Evolutionary conservation across 2,329 filamentous ascomycete genomes (phyloP), one percentile per base, ranked within the genome.

Genomic region (Pyrenochaeta sp.): DNA sequence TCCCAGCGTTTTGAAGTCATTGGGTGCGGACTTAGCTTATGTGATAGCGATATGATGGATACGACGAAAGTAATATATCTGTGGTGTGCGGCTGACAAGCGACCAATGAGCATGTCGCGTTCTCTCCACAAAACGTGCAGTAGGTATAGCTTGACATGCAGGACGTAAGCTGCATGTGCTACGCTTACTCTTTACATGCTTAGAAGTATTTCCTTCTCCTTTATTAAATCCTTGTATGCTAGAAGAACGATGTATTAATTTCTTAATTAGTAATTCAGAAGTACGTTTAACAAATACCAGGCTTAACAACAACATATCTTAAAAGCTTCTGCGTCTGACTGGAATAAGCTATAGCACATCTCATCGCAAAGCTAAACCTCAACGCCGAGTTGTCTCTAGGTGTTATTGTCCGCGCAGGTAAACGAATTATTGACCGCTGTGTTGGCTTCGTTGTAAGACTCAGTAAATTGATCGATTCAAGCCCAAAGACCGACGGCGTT

Each of bases 391-490:
- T 55, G 36, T 9, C 30, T 50, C 52, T 44, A 51, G 12, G 50
- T 36, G 19, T 51, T 61, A 32, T 56, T 52, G 6, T 56, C 50
- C 2, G 56, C 46, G 30, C 56, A 59, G 2, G 52, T 52, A 15
- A 59, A 56, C 0, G 52, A 46, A 9, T 30, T 32, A 22, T 62
- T 25, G n/a, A 59, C 37, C 3, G 42, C 52, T 3, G 30, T 30
- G 12, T 36, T 32, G 24, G 59, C 44, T n/a, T 51, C 37, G n/a
- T 51, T 50, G 54, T 46, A 55, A 25, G 53, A 40, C 13, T 44
- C 46, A 22, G 53, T 8, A 5, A 59, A 52, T 22, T 48, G 51
- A 28, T 58, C 37, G 32, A 53, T 50, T 1, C 27, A 48, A 25
- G 44, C 52, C 49, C 52, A 55, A 8, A 53, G 28, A 22, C 51